Evolutionary conservation across 179 eudicot species (phyloP).

Genomic region (Patellifolia procumbens): DNA sequence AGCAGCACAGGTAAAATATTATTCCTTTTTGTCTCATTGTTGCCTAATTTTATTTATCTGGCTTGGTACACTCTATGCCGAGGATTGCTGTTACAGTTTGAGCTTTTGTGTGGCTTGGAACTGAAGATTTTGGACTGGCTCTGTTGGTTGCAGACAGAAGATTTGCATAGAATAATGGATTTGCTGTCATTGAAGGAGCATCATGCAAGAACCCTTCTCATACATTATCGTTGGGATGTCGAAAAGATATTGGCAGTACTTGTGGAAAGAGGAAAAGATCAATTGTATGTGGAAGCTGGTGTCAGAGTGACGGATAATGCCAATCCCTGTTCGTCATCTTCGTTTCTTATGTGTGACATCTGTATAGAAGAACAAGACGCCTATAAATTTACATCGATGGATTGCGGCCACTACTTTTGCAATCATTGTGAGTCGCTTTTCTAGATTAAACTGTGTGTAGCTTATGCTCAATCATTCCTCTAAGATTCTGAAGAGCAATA

Average conservation of each 20-base stretch:
- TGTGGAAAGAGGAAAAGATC: constrained; percentile 59
- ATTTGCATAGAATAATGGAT: constrained; percentile 65
- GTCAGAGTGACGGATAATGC: constrained; percentile 34
- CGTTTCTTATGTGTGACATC: constrained; percentile 45
- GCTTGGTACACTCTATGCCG: background rate
- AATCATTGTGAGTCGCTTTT: constrained; percentile 51
- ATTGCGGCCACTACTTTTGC: constrained; percentile 75
- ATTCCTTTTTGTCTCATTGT: background rate
- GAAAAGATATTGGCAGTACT: constrained; percentile 58
- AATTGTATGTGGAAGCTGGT: constrained; percentile 62
- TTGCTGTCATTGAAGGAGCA: constrained; percentile 60
- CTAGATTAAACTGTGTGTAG: background rate
- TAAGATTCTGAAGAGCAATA: background rate
- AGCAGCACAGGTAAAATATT: constrained; percentile 58
- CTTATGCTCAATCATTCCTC: background rate
- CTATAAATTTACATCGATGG: constrained; percentile 55
- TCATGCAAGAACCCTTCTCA: constrained; percentile 72
- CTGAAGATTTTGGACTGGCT: background rate
- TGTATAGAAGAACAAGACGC: constrained; percentile 54
- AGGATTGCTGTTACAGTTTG: too few relatives aligned
- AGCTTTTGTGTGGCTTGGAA: background rate
- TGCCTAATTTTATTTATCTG: background rate
- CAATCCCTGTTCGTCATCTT: constrained; percentile 31
- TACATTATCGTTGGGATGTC: constrained; percentile 73
- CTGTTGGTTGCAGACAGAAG: constrained; percentile 34